These are phyloP conservation scores for Komagataella pseudopastoris DNA, from an alignment of 805 yeast species.

Conservation along the genomic window DNA sequence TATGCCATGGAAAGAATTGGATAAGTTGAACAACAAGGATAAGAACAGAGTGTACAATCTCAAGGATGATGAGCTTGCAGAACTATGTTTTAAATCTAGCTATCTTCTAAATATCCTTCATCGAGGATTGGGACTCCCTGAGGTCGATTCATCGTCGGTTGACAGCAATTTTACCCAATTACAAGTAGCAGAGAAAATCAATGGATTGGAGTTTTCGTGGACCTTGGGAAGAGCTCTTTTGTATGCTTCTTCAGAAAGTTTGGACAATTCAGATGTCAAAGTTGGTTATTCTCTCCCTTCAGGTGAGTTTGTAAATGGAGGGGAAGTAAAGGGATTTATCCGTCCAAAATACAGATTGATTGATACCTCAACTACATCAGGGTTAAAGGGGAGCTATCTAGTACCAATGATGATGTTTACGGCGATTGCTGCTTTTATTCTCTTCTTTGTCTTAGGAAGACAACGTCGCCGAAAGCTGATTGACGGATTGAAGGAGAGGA, in stretches of 20 bases:
- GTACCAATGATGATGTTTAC: neutral
- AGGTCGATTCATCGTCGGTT: slow-evolving; percentile 14
- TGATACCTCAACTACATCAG: neutral
- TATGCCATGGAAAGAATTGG: slow-evolving; percentile 50
- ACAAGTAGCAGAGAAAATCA: slow-evolving; percentile 70
- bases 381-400: neutral
- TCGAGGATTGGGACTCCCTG: slow-evolving; percentile 84
- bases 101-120: slow-evolving; percentile 87
- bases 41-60: slow-evolving; percentile 48
- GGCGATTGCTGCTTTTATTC: neutral
- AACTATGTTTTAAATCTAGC: slow-evolving; percentile 87
- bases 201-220: slow-evolving; percentile 92
- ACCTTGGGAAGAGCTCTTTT: slow-evolving; percentile 80
- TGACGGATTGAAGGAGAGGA: neutral
- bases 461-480: neutral
- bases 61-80: slow-evolving; percentile 40
- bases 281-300: neutral
- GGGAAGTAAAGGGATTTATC: neutral
- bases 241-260: slow-evolving; percentile 25
- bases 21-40: slow-evolving; percentile 25
- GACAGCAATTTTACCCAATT: slow-evolving; percentile 41
- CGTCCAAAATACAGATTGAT: neutral
- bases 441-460: neutral
- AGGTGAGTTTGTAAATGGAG: neutral
- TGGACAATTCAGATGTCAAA: neutral